Percentiles rank a stretch among this genome's conserved stretches.
Evolutionary conservation across 768 basidiomycete species (phyloP).

Genomic region (Pisolithus orientalis): DNA sequence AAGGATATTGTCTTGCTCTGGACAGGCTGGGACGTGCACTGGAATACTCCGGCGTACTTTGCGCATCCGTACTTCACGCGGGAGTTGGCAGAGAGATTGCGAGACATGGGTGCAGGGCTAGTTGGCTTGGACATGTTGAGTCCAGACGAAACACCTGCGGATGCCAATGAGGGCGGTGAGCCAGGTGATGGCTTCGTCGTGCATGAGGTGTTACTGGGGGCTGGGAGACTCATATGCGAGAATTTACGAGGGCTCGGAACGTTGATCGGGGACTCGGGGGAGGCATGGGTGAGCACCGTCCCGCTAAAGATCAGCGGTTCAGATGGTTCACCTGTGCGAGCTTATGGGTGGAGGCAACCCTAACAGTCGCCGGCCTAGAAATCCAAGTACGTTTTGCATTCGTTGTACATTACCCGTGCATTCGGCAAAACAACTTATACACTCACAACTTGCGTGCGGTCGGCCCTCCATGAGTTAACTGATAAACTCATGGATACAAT

Average conservation of each 20-base stretch:
- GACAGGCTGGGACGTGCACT: slow-evolving; percentile 63
- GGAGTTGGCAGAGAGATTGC: slow-evolving; percentile 44
- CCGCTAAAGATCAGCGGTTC: slow-evolving; percentile 52
- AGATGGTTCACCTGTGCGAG: slow-evolving; percentile 70
- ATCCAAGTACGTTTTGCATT: too few species aligned
- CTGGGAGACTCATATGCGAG: slow-evolving; percentile 61
- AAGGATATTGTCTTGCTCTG: slow-evolving; percentile 45
- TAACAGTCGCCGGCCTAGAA: too few species aligned
- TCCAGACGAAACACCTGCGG: slow-evolving; percentile 52
- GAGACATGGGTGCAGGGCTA: slow-evolving; percentile 46
- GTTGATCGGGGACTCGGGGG: slow-evolving; percentile 24
- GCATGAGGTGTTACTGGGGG: slow-evolving; percentile 56
- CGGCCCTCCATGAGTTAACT: background rate
- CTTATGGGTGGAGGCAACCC: slow-evolving; percentile 45
- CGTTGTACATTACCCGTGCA: too few species aligned
- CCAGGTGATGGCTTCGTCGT: slow-evolving; percentile 36
- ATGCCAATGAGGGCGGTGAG: slow-evolving; percentile 5
- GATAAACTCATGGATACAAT: background rate
- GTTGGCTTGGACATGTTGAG: slow-evolving; percentile 61
- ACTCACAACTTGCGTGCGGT: too few species aligned
- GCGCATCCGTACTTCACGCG: slow-evolving; percentile 59
- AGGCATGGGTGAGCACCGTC: slow-evolving; percentile 46
- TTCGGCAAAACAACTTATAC: too few species aligned
- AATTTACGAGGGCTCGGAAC: slow-evolving; percentile 53
- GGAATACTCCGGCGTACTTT: slow-evolving; percentile 45